A percentile compares a stretch with the other conserved stretches of the same genome.
Evolutionary conservation across 768 basidiomycete species (phyloP).

Genomic region (Tylopilus vinaceipallidus): DNA sequence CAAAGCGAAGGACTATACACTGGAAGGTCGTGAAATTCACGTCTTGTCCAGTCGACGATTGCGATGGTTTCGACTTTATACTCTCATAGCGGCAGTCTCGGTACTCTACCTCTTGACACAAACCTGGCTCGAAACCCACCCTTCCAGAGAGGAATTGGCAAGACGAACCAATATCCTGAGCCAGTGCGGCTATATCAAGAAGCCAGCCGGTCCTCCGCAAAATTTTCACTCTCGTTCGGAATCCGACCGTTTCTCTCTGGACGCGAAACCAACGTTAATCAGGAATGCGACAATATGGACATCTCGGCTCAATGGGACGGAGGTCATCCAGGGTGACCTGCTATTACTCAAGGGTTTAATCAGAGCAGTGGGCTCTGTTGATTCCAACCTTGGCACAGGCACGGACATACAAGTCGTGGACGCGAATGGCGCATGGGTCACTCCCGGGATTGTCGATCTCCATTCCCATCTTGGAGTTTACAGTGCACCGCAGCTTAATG

Average conservation of each 20-base stretch:
- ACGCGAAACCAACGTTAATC: slow-evolving; percentile 63
- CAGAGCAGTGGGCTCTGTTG: slow-evolving; percentile 52
- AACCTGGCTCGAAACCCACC: background rate
- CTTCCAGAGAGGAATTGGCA: slow-evolving; percentile 6
- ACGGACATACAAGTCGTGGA: slow-evolving; percentile 48
- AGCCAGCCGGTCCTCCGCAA: slow-evolving; percentile 41
- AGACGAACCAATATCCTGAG: slow-evolving; percentile 31
- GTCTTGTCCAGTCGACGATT: background rate
- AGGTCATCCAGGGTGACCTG: slow-evolving; percentile 63
- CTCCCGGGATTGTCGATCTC: slow-evolving; percentile 63
- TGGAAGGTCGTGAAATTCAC: background rate
- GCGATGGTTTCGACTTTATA: slow-evolving; percentile 9
- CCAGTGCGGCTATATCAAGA: slow-evolving; percentile 43
- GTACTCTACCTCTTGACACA: slow-evolving; percentile 5
- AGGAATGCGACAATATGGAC: slow-evolving; percentile 86
- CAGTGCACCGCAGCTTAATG: slow-evolving; percentile 33
- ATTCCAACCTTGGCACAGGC: slow-evolving; percentile 17
- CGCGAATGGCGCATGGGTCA: slow-evolving; percentile 70
- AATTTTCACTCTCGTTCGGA: slow-evolving; percentile 47
- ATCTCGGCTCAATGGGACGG: slow-evolving; percentile 62
- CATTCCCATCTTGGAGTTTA: slow-evolving; percentile 49
- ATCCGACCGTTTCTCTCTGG: slow-evolving; percentile 67
- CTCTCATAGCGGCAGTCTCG: slow-evolving; percentile 2
- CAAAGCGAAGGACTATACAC: too few species aligned
- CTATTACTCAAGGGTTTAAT: slow-evolving; percentile 70